Percentiles rank a stretch among this genome's conserved stretches.
phyloP scores from a whole-genome alignment of 179 eudicot species.

The Spergularia azorica region DNA sequence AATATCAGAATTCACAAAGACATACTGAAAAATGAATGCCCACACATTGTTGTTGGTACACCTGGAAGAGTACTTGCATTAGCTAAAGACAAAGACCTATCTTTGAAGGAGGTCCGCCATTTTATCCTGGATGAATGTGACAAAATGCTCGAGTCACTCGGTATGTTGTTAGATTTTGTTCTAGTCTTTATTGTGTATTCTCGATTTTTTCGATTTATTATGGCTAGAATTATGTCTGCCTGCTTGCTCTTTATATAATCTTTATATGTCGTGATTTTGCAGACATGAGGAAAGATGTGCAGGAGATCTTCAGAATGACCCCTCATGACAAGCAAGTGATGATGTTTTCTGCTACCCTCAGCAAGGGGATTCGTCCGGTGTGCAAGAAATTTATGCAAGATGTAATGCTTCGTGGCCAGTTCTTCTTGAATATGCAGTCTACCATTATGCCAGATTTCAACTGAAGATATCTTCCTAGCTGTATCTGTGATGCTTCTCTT shows the following conservation, averaged over 20 bases:
- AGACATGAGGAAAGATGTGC: conserved; percentile 99
- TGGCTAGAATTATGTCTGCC: neutral
- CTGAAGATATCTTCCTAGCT: conserved; percentile 29
- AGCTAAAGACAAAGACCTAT: conserved; percentile 78
- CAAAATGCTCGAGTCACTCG: conserved; percentile 98
- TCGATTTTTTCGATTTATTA: neutral
- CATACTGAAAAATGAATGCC: conserved; percentile 90
- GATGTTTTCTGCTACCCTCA: conserved; percentile 99
- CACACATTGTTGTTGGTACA: conserved; percentile 97
- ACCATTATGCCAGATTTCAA: conserved; percentile 49
- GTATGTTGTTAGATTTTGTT: conserved; percentile 33
- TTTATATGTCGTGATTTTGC: conserved; percentile 8
- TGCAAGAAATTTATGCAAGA: conserved; percentile 99
- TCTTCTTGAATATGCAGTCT: conserved; percentile 63
- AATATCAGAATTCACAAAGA: conserved; percentile 88
- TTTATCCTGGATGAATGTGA: conserved; percentile 98
- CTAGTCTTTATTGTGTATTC: neutral
- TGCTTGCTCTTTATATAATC: neutral
- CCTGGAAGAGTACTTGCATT: conserved; percentile 91
- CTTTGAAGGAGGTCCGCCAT: conserved; percentile 87
- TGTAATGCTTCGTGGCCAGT: conserved; percentile 76
- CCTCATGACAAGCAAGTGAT: conserved; percentile 99
- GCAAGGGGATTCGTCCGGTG: conserved; percentile 98
- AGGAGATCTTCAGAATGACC: conserved; percentile 96
- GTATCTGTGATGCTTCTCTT: conserved; percentile 17